A percentile compares a stretch with the other conserved stretches of the same genome.
These are phyloP conservation scores for Bauhinia variegata DNA, from an alignment of 306 rosid genomes.

Conservation along the genomic window DNA sequence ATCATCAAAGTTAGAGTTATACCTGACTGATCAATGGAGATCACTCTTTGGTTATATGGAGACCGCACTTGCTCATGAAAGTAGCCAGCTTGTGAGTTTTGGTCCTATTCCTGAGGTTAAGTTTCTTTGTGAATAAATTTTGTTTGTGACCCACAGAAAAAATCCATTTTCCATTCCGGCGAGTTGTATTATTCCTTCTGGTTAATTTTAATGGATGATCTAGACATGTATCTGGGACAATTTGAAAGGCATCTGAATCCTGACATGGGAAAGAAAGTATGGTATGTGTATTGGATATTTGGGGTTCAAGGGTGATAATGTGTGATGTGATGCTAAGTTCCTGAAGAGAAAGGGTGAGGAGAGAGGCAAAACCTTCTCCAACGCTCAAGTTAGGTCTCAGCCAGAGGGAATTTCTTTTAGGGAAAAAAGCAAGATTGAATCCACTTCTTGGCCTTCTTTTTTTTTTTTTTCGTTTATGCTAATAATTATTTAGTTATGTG, in stretches of 20 bases:
- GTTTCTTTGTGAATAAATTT: constrained; percentile 3
- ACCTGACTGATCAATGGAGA: constrained; percentile 80
- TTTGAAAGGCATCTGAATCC: too few relatives aligned
- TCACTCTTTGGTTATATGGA: constrained; percentile 81
- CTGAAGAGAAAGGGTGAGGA: too few relatives aligned
- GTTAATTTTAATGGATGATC: too few relatives aligned
- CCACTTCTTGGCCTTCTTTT: neutral
- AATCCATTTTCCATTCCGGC: constrained; percentile 7
- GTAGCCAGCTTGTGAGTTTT: constrained; percentile 74
- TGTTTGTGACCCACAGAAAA: neutral
- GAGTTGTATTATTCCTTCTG: neutral
- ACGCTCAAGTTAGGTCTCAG: too few relatives aligned
- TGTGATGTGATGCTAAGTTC: too few relatives aligned
- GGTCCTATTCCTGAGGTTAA: constrained; percentile 15
- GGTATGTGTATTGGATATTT: too few relatives aligned
- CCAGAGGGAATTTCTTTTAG: too few relatives aligned
- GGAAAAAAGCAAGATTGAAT: too few relatives aligned
- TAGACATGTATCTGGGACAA: too few relatives aligned
- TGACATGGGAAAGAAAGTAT: too few relatives aligned
- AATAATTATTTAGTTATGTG: constrained; percentile 6
- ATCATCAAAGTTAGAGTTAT: constrained; percentile 54
- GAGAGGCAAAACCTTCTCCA: too few relatives aligned
- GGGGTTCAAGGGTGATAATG: too few relatives aligned
- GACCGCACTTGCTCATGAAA: constrained; percentile 60
- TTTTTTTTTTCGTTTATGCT: neutral